Base-by-base conservation (phyloP, 352 stramenopile genomes). In the Aphanomyces cochlioides region DNA sequence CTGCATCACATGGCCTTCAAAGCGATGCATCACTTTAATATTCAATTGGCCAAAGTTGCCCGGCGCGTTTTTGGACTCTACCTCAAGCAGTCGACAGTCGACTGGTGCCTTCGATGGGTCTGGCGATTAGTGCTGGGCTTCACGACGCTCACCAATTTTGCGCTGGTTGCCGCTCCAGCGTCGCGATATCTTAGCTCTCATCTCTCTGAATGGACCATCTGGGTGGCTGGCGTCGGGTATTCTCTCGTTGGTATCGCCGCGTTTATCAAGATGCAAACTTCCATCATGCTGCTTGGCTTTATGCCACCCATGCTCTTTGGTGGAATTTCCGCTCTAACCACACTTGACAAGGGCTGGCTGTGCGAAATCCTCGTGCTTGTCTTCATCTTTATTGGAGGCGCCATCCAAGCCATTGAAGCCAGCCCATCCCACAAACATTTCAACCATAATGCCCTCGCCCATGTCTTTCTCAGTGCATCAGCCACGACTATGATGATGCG, bases 381-480 rank as follows among this genome's bases (percentile, higher is more conserved):
- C 37, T 56, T 93, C 61, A 95, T 93, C 74, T 79, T 95, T 43
- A 75, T 80, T 54, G 83, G 85, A 43, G 87, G 84, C 8, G 78
- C 93, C 71, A 83, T 93, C 66, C 87, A 95, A 76, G 85, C 83
- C 3, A 80, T 92, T 45, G 85, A 92, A 34, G 88, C 88, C 75
- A 87, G 82, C 58, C 87, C 87, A 36, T 90, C 79, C 78, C 88
- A 89, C 72, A 77, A 88, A 75, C 84, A 85, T 70, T 95, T 95
- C 75, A 95, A 95, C 83, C 87, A 95, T 80, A 95, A 95, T 64
- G 87, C 87, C 53, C 77, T 95, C 47, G 92, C 87, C 43, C 87
- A 95, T 78, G 85, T 93, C 48, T 84, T 93, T 56, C 80, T 95
- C 54, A 92, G 85, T 45, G 71, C 92, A 58, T 86, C 87, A 12